Conservation (phyloP, 2,329 filamentous ascomycete species). For the Botrytis squamosa region DNA sequence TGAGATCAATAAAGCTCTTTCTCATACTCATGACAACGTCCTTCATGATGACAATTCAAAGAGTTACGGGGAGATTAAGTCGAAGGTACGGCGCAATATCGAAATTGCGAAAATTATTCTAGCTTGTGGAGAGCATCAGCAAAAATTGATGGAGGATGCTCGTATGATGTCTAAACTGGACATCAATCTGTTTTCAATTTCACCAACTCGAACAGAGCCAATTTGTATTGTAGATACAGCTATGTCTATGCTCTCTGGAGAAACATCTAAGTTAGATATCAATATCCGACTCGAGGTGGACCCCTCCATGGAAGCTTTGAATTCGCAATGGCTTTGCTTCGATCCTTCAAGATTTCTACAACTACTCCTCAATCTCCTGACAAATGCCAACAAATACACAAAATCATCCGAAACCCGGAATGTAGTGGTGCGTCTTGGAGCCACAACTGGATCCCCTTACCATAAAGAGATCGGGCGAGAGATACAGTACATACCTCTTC, state of each 20-base stretch:
- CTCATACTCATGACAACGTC: constrained; percentile 22
- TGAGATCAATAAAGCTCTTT: constrained; percentile 65
- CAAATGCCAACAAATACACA: background rate
- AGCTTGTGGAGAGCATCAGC: constrained; percentile 5
- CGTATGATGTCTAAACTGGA: background rate
- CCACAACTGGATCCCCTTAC: background rate
- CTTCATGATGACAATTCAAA: background rate
- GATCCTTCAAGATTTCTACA: constrained; percentile 13
- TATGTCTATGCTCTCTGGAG: constrained; percentile 4
- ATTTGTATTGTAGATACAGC: background rate
- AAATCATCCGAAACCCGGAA: background rate
- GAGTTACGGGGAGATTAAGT: background rate
- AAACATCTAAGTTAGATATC: background rate
- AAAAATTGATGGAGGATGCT: background rate
- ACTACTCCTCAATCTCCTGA: background rate
- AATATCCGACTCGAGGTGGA: background rate
- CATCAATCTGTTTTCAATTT: background rate
- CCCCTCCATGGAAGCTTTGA: background rate
- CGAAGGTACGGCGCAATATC: background rate
- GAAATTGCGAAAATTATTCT: background rate
- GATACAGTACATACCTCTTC: constrained; percentile 7
- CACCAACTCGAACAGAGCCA: background rate
- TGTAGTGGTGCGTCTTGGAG: background rate
- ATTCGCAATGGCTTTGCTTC: background rate
- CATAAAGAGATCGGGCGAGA: background rate